Conservation (phyloP, 2,329 filamentous ascomycete species). For the Colletotrichum cuscutae region DNA sequence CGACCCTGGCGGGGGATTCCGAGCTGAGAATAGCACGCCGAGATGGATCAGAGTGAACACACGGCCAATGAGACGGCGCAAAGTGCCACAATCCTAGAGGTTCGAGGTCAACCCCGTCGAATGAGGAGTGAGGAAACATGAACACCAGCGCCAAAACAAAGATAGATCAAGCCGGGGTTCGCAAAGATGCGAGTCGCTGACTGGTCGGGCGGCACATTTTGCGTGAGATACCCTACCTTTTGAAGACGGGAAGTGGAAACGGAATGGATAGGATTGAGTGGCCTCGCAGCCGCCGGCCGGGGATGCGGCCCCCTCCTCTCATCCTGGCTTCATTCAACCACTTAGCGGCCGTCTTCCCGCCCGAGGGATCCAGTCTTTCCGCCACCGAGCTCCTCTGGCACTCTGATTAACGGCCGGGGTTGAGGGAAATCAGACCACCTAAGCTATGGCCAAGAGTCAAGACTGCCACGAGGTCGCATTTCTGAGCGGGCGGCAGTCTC, state of each 20-base stretch:
- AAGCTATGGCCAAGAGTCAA: background rate
- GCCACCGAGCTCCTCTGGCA: background rate
- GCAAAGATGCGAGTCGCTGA: background rate
- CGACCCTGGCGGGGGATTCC: background rate
- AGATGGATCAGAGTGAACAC: background rate
- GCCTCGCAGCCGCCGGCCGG: slow-evolving; percentile 34
- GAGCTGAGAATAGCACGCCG: slow-evolving; percentile 24
- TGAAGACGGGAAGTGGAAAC: slow-evolving; percentile 15
- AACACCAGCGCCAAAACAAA: slow-evolving; percentile 31
- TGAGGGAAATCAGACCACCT: slow-evolving; percentile 34
- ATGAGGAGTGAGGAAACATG: background rate
- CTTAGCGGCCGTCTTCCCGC: slow-evolving; percentile 14
- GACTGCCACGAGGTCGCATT: slow-evolving; percentile 3
- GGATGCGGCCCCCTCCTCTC: background rate
- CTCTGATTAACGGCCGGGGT: background rate
- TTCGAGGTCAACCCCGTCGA: slow-evolving; percentile 2
- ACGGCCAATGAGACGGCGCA: slow-evolving; percentile 22
- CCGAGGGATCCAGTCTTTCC: background rate
- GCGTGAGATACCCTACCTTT: background rate
- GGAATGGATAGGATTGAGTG: slow-evolving; percentile 5
- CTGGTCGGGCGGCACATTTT: background rate
- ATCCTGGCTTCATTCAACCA: slow-evolving; percentile 5
- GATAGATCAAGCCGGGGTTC: background rate
- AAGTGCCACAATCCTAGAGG: background rate
- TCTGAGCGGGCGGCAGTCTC: background rate